Conservation (phyloP, 495 filamentous ascomycete genomes). For the Xylaria scruposa region DNA sequence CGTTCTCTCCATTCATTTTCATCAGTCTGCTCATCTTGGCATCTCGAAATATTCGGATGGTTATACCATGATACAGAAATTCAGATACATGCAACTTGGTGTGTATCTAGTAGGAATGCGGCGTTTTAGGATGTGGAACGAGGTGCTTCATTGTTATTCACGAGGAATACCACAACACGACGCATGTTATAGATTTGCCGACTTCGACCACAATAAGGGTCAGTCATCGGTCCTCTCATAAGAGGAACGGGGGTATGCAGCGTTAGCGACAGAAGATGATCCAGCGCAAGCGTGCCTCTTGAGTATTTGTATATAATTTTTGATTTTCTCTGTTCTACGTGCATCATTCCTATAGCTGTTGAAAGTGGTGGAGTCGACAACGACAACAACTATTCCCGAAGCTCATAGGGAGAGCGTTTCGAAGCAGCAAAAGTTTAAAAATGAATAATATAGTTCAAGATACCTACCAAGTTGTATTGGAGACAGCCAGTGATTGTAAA, state of each 20-base stretch:
- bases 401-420: constrained; percentile 2
- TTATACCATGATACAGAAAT: constrained; percentile 29
- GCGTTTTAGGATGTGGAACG: constrained; percentile 22
- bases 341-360: constrained; percentile 10
- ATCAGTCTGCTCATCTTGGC: constrained; percentile 17
- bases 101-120: constrained; percentile 8
- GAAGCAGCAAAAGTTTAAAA: background rate
- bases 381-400: background rate
- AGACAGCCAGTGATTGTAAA: background rate
- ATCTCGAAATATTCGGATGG: constrained; percentile 33
- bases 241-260: constrained; percentile 13
- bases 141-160: constrained; percentile 30
- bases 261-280: constrained; percentile 22
- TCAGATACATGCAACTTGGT: constrained; percentile 30
- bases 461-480: background rate
- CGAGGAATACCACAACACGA: constrained; percentile 38
- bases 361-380: constrained; percentile 7
- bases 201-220: constrained; percentile 23
- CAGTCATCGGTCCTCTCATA: constrained; percentile 7
- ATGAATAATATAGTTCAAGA: constrained; percentile 10
- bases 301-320: constrained; percentile 43
- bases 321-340: constrained; percentile 30
- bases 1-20: constrained; percentile 1
- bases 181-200: constrained; percentile 36
- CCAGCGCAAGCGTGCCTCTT: constrained; percentile 23